A percentile compares a stretch with the other conserved stretches of the same genome.
Conservation (phyloP, 352 stramenopile genomes). For the Globisporangium irregulare region DNA sequence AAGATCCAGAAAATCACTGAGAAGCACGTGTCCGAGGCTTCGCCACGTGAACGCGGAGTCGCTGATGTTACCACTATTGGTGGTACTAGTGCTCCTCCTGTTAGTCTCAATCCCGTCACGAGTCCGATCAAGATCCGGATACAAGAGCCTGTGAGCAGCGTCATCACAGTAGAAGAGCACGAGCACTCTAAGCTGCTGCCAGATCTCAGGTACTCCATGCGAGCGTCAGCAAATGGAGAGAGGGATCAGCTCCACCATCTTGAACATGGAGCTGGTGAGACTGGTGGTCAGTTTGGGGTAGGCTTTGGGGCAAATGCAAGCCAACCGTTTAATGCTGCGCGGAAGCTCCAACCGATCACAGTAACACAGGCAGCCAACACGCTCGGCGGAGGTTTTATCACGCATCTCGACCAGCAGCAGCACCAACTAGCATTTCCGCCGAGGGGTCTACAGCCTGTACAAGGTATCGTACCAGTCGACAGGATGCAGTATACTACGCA, state of each 20-base stretch:
- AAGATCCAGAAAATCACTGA: background rate
- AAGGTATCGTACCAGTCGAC: background rate
- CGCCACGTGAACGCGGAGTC: background rate
- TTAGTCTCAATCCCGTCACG: background rate
- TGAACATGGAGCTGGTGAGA: background rate
- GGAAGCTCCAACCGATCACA: constrained; percentile 16
- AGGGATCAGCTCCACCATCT: background rate
- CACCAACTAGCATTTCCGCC: background rate
- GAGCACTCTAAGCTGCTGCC: constrained; percentile 13
- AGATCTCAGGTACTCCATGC: constrained; percentile 16
- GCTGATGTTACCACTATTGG: background rate
- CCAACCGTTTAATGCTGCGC: constrained; percentile 8
- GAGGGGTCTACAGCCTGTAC: background rate
- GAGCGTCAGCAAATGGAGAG: background rate
- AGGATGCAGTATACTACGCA: background rate
- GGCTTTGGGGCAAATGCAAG: background rate
- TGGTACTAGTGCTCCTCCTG: background rate
- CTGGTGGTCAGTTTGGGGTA: background rate
- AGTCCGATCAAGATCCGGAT: constrained; percentile 18
- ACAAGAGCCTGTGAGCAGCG: constrained; percentile 8
- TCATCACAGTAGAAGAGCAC: constrained; percentile 16
- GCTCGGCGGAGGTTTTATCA: background rate
- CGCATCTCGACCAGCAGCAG: background rate
- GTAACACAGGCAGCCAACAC: background rate
- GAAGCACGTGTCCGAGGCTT: background rate